A percentile compares a stretch with the other conserved stretches of the same genome.
These are phyloP conservation scores for Epichloe aotearoae DNA, from an alignment of 2,329 filamentous ascomycete genomes.

Conservation along the genomic window DNA sequence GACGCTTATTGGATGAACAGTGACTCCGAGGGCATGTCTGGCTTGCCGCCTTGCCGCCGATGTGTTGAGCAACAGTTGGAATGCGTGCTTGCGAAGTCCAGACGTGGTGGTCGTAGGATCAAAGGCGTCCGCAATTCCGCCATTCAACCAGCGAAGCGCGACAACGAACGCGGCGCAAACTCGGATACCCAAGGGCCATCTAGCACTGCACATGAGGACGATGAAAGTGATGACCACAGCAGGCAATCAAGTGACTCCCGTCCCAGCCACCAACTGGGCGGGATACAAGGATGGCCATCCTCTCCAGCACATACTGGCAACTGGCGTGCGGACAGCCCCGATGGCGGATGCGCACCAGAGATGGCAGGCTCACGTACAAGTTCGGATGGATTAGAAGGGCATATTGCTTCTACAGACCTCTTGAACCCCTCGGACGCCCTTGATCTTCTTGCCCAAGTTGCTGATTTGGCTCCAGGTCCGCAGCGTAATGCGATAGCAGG, in stretches of 20 bases:
- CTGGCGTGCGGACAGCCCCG: constrained; percentile 8
- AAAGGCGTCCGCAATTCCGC: constrained; percentile 12
- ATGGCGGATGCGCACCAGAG: constrained; percentile 6
- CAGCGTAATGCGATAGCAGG: constrained; percentile 5
- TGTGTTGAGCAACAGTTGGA: constrained; percentile 24
- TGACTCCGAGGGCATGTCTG: constrained; percentile 21
- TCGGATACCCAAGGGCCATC: background rate
- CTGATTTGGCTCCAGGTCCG: constrained; percentile 21
- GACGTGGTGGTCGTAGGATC: constrained; percentile 24
- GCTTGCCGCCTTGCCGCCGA: constrained; percentile 23
- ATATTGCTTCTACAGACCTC: constrained; percentile 26
- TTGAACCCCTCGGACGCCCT: constrained; percentile 29
- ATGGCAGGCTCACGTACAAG: constrained; percentile 6
- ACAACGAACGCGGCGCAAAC: background rate
- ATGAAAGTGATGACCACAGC: constrained; percentile 3
- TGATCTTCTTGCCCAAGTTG: constrained; percentile 27
- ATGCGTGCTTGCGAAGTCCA: constrained; percentile 27
- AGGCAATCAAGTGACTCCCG: background rate
- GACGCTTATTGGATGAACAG: constrained; percentile 9
- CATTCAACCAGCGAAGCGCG: constrained; percentile 3
- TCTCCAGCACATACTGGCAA: constrained; percentile 7
- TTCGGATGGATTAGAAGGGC: constrained; percentile 20
- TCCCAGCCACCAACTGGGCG: background rate
- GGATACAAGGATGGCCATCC: constrained; percentile 6
- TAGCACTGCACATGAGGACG: constrained; percentile 5